Evolutionary conservation across 305 asterid genomes (phyloP).

Genomic region (Fraxinus paxiana): DNA sequence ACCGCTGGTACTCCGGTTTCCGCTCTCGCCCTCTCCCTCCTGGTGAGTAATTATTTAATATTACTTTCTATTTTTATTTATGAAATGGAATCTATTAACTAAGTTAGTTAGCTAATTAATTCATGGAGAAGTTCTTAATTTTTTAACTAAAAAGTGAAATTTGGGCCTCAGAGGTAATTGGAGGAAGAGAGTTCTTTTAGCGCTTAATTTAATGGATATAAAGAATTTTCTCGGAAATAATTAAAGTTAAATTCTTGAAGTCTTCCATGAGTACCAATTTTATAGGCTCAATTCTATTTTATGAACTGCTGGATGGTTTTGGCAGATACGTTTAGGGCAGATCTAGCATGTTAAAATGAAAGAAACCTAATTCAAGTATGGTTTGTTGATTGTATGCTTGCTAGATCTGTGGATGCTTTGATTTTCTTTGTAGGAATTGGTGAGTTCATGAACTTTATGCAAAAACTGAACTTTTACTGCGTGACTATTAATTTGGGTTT

Average conservation of each 20-base stretch:
- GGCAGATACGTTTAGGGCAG: conserved; percentile 36
- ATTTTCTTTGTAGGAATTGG: neutral
- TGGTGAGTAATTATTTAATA: conserved; percentile 46
- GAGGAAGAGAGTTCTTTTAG: conserved; percentile 1
- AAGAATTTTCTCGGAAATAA: neutral
- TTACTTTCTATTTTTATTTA: neutral
- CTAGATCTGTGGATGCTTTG: conserved; percentile 26
- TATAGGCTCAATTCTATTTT: neutral
- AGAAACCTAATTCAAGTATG: neutral
- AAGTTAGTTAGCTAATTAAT: neutral
- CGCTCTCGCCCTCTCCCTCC: conserved; percentile 66
- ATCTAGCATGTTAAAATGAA: conserved; percentile 38
- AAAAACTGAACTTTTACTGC: neutral
- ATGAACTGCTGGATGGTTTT: conserved; percentile 2
- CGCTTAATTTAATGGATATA: conserved; percentile 6
- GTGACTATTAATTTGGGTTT: conserved; percentile 5
- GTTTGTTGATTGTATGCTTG: conserved; percentile 8
- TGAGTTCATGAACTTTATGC: neutral
- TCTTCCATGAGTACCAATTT: conserved; percentile 14
- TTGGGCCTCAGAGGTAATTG: neutral
- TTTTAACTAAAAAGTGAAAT: neutral
- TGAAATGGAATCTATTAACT: neutral
- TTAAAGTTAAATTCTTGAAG: conserved; percentile 11
- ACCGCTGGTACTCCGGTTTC: conserved; percentile 56
- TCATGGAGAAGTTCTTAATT: neutral